Conservation (phyloP, 192 early-diverging fungal species). For the Coemansia sp. region DNA sequence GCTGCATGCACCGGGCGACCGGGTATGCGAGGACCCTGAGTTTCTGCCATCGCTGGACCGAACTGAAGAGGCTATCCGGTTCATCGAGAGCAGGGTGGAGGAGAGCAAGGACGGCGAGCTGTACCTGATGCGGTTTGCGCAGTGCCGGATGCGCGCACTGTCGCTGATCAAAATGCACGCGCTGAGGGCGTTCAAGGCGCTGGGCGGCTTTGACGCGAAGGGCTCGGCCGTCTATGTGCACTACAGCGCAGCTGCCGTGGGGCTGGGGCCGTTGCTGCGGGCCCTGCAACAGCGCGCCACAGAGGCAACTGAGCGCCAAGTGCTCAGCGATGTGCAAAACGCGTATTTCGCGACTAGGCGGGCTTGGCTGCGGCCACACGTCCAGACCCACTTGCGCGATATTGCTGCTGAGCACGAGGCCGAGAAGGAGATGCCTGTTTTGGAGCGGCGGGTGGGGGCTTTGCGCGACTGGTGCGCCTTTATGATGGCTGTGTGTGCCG, state of each 20-base stretch:
- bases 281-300: conserved; percentile 73
- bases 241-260: conserved; percentile 68
- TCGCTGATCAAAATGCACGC: conserved; percentile 85
- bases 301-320: conserved; percentile 66
- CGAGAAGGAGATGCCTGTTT: not conserved
- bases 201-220: not conserved
- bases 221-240: conserved; percentile 66
- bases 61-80: conserved; percentile 67
- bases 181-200: conserved; percentile 58
- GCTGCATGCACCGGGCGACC: conserved; percentile 81
- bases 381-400: conserved; percentile 61
- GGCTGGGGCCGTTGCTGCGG: conserved; percentile 60
- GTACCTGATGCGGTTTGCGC: conserved; percentile 89
- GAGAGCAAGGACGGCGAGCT: conserved; percentile 83
- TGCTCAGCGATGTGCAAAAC: conserved; percentile 69
- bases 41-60: conserved; percentile 85
- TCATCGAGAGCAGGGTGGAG: conserved; percentile 46
- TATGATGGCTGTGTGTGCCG: conserved; percentile 76
- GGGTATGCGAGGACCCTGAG: conserved; percentile 69
- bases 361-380: conserved; percentile 64
- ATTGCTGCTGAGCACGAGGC: conserved; percentile 30
- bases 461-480: conserved; percentile 70
- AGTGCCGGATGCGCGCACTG: conserved; percentile 92
- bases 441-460: conserved; percentile 11
- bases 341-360: conserved; percentile 75